A percentile compares a stretch with the other conserved stretches of the same genome.
Conservation (phyloP, 2,329 filamentous ascomycete genomes). For the Arthrobotrys pseudoclavata region DNA sequence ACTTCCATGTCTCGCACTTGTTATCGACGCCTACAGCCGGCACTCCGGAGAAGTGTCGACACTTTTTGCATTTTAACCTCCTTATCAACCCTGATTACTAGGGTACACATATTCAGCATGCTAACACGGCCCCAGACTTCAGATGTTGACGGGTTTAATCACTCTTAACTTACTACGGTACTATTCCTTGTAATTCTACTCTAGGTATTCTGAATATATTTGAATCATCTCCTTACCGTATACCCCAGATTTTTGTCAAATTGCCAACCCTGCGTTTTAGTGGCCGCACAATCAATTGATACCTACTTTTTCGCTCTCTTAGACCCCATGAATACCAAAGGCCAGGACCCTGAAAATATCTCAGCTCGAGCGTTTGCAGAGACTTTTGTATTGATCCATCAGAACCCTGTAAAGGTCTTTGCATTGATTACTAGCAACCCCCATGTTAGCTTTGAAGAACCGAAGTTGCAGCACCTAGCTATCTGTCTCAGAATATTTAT, state of each 20-base stretch:
- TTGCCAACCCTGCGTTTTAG: constrained; percentile 7
- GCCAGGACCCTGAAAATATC: constrained; percentile 30
- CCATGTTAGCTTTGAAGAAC: constrained; percentile 11
- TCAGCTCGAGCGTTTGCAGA: constrained; percentile 30
- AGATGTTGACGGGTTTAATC: not conserved
- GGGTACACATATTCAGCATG: no score
- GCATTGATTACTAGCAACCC: constrained; percentile 25
- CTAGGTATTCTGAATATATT: constrained; percentile 17
- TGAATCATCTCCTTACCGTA: constrained; percentile 16
- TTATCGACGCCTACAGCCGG: not conserved
- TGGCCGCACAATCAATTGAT: not conserved
- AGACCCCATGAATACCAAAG: not conserved
- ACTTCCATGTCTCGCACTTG: not conserved
- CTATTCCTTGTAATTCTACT: constrained; percentile 8
- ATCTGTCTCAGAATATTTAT: constrained; percentile 34
- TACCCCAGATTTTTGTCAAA: constrained; percentile 34
- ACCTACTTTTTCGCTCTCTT: not conserved
- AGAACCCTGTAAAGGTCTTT: constrained; percentile 6
- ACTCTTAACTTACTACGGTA: not conserved
- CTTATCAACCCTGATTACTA: not conserved
- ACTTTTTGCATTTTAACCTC: not conserved
- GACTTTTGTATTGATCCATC: constrained; percentile 8
- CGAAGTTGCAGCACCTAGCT: constrained; percentile 12
- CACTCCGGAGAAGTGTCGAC: constrained; percentile 2
- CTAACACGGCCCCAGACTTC: no score